Percentiles rank a stretch among this genome's conserved stretches.
Evolutionary conservation across 306 rosid genomes (phyloP).

Genomic region (Prunus mira): DNA sequence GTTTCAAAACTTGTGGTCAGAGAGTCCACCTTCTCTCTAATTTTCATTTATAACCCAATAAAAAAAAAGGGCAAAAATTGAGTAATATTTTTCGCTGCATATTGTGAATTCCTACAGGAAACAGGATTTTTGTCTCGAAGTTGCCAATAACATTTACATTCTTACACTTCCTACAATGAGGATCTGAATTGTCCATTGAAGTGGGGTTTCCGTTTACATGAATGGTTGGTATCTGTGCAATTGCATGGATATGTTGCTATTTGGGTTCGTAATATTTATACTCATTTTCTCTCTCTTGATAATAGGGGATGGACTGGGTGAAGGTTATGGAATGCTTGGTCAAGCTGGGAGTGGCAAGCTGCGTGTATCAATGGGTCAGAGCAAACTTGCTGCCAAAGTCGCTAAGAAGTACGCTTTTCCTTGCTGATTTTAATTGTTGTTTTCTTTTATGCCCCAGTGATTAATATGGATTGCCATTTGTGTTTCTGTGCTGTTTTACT

Average conservation of each 20-base stretch:
- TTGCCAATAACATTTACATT: background rate
- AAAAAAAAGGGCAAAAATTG: background rate
- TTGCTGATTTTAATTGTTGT: background rate
- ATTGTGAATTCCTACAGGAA: no score
- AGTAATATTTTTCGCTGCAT: no score
- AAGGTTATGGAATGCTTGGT: conserved; percentile 72
- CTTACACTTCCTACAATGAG: background rate
- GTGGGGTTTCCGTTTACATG: background rate
- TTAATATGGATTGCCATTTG: background rate
- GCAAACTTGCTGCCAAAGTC: background rate
- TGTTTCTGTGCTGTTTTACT: no score
- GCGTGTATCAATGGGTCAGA: conserved; percentile 34
- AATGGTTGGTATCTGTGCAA: background rate
- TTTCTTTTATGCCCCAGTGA: background rate
- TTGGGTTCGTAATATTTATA: background rate
- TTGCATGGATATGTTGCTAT: background rate
- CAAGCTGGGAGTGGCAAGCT: conserved; percentile 44
- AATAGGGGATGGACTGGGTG: conserved; percentile 94
- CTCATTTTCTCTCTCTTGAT: conserved; percentile 19
- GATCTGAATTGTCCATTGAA: background rate
- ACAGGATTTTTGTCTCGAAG: no score
- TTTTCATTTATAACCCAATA: background rate
- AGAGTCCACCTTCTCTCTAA: background rate
- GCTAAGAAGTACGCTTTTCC: conserved; percentile 26
- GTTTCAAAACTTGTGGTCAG: no score